phyloP scores from a whole-genome alignment of 106 monocot genomes.

The Dioscorea alata region DNA sequence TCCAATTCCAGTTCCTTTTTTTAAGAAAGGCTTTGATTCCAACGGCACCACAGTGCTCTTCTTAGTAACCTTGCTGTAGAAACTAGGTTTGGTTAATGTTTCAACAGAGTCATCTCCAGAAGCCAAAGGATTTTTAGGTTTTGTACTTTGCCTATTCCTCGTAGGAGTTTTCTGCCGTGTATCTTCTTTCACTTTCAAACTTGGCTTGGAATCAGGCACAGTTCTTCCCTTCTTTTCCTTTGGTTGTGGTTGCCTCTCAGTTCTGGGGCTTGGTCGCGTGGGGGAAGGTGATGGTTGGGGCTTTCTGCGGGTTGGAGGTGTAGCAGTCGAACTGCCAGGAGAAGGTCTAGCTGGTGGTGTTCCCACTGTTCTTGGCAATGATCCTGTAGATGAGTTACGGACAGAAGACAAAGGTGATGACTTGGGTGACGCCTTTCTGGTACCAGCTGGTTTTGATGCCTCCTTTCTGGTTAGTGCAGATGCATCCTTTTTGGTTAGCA shows the following conservation, averaged over 20 bases:
- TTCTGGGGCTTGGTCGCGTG: conserved; percentile 9
- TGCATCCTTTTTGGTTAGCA: conserved; percentile 52
- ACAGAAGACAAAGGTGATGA: conserved; percentile 23
- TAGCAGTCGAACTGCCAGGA: conserved; percentile 3
- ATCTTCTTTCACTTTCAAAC: conserved; percentile 35
- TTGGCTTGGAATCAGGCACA: conserved; percentile 8
- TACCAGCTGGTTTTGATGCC: conserved; percentile 30
- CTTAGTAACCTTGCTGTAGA: conserved; percentile 70
- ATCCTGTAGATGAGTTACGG: conserved; percentile 36
- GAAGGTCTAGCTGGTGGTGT: conserved; percentile 40
- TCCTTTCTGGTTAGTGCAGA: conserved; percentile 60
- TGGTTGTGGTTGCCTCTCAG: conserved; percentile 16
- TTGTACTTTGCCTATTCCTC: conserved; percentile 32
- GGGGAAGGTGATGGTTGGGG: conserved; percentile 23
- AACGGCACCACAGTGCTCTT: conserved; percentile 90
- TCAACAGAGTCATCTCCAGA: conserved; percentile 35
- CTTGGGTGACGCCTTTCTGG: conserved; percentile 50
- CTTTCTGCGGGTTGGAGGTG: conserved; percentile 28
- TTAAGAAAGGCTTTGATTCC: conserved; percentile 72
- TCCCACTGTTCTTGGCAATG: conserved; percentile 32
- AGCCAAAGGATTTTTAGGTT: conserved; percentile 24
- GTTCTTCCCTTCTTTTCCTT: conserved; percentile 10
- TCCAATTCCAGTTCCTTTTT: conserved; percentile 40
- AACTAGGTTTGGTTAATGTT: conserved; percentile 39
- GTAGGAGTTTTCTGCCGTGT: conserved; percentile 31